Percentiles rank a stretch among this genome's conserved stretches.
Evolutionary conservation across 2,329 filamentous ascomycete genomes (phyloP).

Genomic region (Colletotrichum brevisporum): DNA sequence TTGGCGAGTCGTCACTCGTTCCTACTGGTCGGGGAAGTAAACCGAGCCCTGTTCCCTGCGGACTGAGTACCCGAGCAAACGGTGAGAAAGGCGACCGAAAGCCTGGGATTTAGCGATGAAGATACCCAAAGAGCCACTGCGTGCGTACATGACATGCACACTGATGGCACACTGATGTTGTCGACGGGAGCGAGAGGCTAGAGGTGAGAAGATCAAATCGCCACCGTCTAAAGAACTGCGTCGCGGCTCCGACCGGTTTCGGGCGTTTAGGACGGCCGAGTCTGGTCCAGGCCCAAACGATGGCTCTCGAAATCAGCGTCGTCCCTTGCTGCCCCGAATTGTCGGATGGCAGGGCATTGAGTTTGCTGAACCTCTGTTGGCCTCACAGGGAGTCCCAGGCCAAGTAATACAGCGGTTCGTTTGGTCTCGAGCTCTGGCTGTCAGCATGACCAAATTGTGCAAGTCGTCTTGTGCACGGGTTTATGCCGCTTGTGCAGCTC

Average conservation of each 20-base stretch:
- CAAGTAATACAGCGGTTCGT: constrained; percentile 1
- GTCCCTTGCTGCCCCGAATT: constrained; percentile 1
- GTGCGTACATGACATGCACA: too few relatives aligned
- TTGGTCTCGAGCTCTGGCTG: neutral
- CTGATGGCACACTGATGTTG: too few relatives aligned
- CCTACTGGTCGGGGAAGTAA: constrained; percentile 30
- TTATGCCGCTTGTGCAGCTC: constrained; percentile 22
- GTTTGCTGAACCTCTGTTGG: neutral
- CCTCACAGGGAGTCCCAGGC: constrained; percentile 2
- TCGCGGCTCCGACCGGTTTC: neutral
- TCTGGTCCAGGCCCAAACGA: neutral
- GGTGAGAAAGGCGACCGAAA: constrained; percentile 21
- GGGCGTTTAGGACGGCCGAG: neutral
- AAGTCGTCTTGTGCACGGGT: constrained; percentile 16
- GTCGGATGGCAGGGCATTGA: constrained; percentile 13
- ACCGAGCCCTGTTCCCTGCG: constrained; percentile 24
- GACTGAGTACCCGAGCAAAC: constrained; percentile 14
- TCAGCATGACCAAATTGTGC: neutral
- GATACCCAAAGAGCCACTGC: too few relatives aligned
- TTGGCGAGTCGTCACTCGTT: constrained; percentile 20
- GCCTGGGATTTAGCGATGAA: constrained; percentile 5
- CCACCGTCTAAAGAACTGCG: neutral
- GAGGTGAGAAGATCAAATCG: neutral
- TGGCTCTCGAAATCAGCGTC: neutral
- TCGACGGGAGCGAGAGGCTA: too few relatives aligned